Evolutionary conservation across 2,329 filamentous ascomycete genomes (phyloP).

Genomic region (Fusarium odoratissimum): DNA sequence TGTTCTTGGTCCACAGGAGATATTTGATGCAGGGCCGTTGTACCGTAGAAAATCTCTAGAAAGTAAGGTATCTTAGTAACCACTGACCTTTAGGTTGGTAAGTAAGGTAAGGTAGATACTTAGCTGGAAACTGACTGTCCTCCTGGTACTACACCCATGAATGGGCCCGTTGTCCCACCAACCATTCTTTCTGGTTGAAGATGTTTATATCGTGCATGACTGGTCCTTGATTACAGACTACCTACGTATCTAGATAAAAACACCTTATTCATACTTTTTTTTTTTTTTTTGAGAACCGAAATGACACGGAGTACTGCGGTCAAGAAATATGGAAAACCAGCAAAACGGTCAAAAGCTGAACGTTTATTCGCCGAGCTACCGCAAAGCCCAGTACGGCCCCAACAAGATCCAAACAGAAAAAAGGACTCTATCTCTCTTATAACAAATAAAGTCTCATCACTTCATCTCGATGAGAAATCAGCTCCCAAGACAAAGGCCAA

Average conservation of each 20-base stretch:
- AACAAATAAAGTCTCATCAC: constrained; percentile 50
- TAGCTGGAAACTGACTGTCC: neutral
- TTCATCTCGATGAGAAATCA: constrained; percentile 44
- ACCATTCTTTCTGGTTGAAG: constrained; percentile 16
- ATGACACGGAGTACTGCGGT: constrained; percentile 60
- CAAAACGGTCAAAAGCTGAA: constrained; percentile 59
- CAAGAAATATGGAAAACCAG: constrained; percentile 64
- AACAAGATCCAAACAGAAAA: constrained; percentile 13
- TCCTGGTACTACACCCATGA: neutral
- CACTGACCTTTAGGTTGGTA: neutral
- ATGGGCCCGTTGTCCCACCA: constrained; percentile 41
- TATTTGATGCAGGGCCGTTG: neutral
- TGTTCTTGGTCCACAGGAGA: neutral
- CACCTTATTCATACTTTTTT: neutral
- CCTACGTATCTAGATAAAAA: neutral
- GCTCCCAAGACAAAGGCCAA: constrained; percentile 27
- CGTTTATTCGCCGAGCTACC: constrained; percentile 65
- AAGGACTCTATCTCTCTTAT: constrained; percentile 49
- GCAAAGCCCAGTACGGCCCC: constrained; percentile 59
- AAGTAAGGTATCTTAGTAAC: neutral
- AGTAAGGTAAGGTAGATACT: neutral
- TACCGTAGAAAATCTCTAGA: constrained; percentile 6
- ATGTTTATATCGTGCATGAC: neutral
- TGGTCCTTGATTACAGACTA: neutral
- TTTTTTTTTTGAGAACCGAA: constrained; percentile 18